A percentile compares a stretch with the other conserved stretches of the same genome.
phyloP scores from a whole-genome alignment of 306 rosid genomes.

The Albizia julibrissin region DNA sequence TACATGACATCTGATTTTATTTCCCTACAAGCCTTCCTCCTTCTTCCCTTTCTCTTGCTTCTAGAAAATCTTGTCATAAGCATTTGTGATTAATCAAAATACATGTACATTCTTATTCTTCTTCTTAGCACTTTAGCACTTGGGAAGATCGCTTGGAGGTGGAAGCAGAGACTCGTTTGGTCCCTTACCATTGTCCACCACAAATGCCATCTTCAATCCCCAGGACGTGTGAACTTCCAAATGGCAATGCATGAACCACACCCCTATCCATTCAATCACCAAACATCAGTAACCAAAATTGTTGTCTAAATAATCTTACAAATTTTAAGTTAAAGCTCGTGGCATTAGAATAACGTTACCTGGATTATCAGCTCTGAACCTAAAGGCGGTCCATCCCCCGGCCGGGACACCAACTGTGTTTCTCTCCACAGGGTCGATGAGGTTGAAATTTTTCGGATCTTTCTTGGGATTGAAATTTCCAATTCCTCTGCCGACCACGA shows the following conservation, averaged over 20 bases:
- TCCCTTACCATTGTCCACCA: conserved; percentile 69
- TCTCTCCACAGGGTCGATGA: conserved; percentile 84
- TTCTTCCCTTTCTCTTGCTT: not conserved
- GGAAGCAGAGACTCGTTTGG: conserved; percentile 61
- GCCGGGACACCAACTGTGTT: conserved; percentile 80
- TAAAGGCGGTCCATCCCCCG: conserved; percentile 81
- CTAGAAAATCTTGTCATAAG: conserved; percentile 23
- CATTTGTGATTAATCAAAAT: not conserved
- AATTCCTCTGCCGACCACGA: conserved; percentile 68
- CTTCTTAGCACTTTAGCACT: conserved; percentile 45
- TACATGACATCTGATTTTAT: conserved; percentile 22
- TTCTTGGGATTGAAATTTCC: conserved; percentile 70
- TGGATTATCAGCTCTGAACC: conserved; percentile 90
- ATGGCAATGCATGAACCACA: conserved; percentile 83
- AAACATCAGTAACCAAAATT: not conserved
- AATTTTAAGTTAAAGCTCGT: not conserved
- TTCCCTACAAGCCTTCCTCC: not conserved
- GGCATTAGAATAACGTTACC: conserved; percentile 41
- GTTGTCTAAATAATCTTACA: not conserved
- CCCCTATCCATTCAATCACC: conserved; percentile 41
- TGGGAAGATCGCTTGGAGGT: conserved; percentile 71
- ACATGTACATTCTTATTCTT: not conserved
- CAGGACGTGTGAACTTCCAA: conserved; percentile 81
- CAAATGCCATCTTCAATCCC: conserved; percentile 80
- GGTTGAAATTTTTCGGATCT: conserved; percentile 66